phyloP scores from a whole-genome alignment of 495 filamentous ascomycete species.

The Aspergillus hancockii region DNA sequence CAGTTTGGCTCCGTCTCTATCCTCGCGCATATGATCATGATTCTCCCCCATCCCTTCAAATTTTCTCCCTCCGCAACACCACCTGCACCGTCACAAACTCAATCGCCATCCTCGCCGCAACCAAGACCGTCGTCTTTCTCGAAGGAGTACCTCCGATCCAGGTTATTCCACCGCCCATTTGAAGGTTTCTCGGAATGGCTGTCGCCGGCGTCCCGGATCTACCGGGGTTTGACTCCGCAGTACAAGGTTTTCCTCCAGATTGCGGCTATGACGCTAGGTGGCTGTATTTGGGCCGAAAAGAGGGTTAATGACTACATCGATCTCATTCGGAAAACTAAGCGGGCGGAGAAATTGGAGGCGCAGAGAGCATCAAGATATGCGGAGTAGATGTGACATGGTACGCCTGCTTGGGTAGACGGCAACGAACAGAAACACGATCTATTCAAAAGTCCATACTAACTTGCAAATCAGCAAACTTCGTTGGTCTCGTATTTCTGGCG shows the following conservation, averaged over 20 bases:
- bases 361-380: constrained; percentile 53
- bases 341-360: constrained; percentile 60
- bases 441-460: neutral
- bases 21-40: constrained; percentile 50
- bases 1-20: constrained; percentile 52
- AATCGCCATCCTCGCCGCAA: constrained; percentile 21
- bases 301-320: constrained; percentile 66
- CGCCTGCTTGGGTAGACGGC: neutral
- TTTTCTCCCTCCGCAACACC: constrained; percentile 38
- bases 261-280: constrained; percentile 82
- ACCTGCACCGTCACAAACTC: constrained; percentile 23
- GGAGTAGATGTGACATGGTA: constrained; percentile 12
- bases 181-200: constrained; percentile 49
- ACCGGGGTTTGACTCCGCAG: constrained; percentile 79
- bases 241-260: constrained; percentile 94
- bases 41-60: constrained; percentile 47
- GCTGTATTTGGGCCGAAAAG: constrained; percentile 80
- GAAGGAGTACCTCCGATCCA: constrained; percentile 36
- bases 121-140: constrained; percentile 38
- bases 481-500: neutral
- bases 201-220: constrained; percentile 63
- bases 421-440: neutral
- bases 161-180: constrained; percentile 44
- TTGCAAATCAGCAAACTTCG: neutral
- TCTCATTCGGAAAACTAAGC: constrained; percentile 55